A percentile compares a stretch with the other conserved stretches of the same genome.
These are phyloP conservation scores for Keithomyces neogunnii DNA, from an alignment of 2,329 filamentous ascomycete genomes.

Conservation along the genomic window DNA sequence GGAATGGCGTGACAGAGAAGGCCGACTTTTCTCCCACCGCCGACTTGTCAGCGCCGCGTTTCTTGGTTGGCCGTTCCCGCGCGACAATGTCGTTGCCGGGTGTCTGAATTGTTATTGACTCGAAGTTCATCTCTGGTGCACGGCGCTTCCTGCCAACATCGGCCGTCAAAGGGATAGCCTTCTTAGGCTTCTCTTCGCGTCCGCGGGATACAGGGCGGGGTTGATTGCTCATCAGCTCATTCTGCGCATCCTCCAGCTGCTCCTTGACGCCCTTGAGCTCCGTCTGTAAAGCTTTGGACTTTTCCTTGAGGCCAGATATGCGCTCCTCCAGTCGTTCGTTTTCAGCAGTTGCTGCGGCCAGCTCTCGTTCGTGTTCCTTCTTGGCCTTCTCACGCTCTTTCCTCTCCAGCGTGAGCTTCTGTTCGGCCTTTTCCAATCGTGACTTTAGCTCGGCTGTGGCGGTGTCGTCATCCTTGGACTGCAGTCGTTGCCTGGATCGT, in stretches of 20 bases:
- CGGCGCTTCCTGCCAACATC: conserved; percentile 37
- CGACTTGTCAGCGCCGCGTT: conserved; percentile 43
- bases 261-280: conserved; percentile 56
- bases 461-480: conserved; percentile 25
- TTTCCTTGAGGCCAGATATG: conserved; percentile 59
- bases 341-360: conserved; percentile 52
- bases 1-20: conserved; percentile 90
- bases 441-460: conserved; percentile 33
- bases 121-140: conserved; percentile 33
- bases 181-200: conserved; percentile 14
- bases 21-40: conserved; percentile 73
- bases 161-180: conserved; percentile 13
- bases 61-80: conserved; percentile 41
- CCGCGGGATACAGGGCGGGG: conserved; percentile 9
- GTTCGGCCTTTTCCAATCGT: conserved; percentile 26
- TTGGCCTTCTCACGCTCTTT: conserved; percentile 37
- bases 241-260: conserved; percentile 30
- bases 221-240: not conserved
- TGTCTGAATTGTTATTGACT: conserved; percentile 39
- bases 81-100: conserved; percentile 33
- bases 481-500: conserved; percentile 23
- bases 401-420: conserved; percentile 30
- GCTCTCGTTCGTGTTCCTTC: conserved; percentile 42
- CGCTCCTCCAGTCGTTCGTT: conserved; percentile 61
- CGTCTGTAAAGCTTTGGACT: conserved; percentile 60